phyloP scores from a whole-genome alignment of 2,329 filamentous ascomycete genomes.

The Phaeomoniella chlamydospora region DNA sequence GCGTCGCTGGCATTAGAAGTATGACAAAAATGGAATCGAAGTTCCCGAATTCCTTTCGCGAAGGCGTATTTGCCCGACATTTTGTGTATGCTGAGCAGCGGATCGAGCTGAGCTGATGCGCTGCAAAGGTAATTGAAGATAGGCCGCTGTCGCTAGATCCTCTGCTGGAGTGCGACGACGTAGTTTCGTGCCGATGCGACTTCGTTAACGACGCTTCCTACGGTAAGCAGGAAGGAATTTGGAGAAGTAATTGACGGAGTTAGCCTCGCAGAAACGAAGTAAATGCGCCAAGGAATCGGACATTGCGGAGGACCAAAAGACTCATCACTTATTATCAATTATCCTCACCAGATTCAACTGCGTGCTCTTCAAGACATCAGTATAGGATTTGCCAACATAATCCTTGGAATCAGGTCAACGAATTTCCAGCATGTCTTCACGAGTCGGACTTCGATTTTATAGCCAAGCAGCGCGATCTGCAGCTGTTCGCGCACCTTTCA shows the following conservation, averaged over 20 bases:
- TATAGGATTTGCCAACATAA: no score
- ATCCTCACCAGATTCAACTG: no score
- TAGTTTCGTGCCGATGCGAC: not conserved
- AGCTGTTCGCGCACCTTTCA: constrained; percentile 36
- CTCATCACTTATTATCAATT: no score
- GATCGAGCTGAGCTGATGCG: not conserved
- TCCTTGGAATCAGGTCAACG: constrained; percentile 1
- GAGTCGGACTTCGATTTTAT: constrained; percentile 43
- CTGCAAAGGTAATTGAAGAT: not conserved
- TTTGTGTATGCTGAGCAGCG: constrained; percentile 4
- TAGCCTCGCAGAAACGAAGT: not conserved
- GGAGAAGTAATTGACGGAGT: not conserved
- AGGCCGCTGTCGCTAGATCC: no score
- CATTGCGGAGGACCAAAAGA: not conserved
- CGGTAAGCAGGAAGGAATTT: not conserved
- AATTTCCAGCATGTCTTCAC: constrained; percentile 39
- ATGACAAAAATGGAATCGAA: constrained; percentile 96
- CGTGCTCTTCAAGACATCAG: no score
- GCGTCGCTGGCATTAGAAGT: constrained; percentile 80
- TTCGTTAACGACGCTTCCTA: not conserved
- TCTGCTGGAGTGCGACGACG: no score
- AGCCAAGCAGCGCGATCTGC: constrained; percentile 34
- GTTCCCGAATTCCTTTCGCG: constrained; percentile 74
- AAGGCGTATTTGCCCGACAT: constrained; percentile 96
- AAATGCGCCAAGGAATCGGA: no score